phyloP scores from a whole-genome alignment of 2,329 filamentous ascomycete species.

The Bipolaris victoriae region DNA sequence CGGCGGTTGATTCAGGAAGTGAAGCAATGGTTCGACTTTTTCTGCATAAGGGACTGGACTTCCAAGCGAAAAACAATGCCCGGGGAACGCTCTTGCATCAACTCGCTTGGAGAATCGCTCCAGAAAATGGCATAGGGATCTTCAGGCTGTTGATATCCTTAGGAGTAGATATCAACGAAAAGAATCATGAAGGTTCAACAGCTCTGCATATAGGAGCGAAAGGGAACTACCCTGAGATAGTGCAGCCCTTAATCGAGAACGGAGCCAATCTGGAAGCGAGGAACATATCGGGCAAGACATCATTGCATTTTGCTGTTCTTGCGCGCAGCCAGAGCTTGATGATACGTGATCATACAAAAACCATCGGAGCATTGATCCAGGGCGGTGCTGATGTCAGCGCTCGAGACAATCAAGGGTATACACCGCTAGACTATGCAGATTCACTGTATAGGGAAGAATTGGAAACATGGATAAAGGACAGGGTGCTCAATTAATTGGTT shows the following conservation, averaged over 20 bases:
- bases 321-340: too few relatives aligned
- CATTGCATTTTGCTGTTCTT: background rate
- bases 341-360: too few relatives aligned
- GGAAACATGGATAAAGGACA: background rate
- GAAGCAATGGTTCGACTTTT: background rate
- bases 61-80: background rate
- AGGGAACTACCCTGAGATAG: background rate
- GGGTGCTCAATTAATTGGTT: background rate
- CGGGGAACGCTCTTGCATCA: background rate
- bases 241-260: background rate
- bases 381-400: background rate
- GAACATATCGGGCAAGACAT: background rate
- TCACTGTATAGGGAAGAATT: background rate
- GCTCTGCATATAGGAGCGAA: background rate
- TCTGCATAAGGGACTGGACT: background rate
- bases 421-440: background rate
- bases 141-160: background rate
- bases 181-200: background rate
- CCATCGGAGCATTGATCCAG: background rate
- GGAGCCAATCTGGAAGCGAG: background rate
- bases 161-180: background rate
- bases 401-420: background rate
- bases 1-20: background rate
- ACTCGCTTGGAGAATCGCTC: fast-evolving
- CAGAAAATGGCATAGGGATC: too few relatives aligned